A percentile compares a stretch with the other conserved stretches of the same genome.
Evolutionary conservation across 2,329 filamentous ascomycete genomes (phyloP).

Genomic region (Pestalotiopsis sp.): DNA sequence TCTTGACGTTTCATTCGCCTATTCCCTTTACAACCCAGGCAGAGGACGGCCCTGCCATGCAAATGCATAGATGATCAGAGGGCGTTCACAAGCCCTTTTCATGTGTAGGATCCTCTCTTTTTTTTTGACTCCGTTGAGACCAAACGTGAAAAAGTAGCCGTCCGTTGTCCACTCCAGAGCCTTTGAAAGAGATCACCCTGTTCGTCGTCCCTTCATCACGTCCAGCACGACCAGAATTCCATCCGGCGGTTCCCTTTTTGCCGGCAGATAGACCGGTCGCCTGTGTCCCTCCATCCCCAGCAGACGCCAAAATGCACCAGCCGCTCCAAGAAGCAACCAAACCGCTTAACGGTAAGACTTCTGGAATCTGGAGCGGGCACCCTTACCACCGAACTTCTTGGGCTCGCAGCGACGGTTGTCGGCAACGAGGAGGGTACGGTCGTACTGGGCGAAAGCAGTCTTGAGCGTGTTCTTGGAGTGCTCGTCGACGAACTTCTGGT

Average conservation of each 20-base stretch:
- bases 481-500: slow-evolving; percentile 99
- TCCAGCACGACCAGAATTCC: slow-evolving; percentile 10
- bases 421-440: slow-evolving; percentile 95
- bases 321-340: slow-evolving; percentile 16
- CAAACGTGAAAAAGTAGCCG: slow-evolving; percentile 24
- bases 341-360: slow-evolving; percentile 93
- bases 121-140: slow-evolving; percentile 35
- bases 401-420: slow-evolving; percentile 99
- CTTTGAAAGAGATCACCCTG: slow-evolving; percentile 3
- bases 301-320: slow-evolving; percentile 16
- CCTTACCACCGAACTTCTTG: slow-evolving; percentile 95
- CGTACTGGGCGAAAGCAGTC: slow-evolving; percentile 93
- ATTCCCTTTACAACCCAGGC: slow-evolving; percentile 51
- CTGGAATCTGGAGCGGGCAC: slow-evolving; percentile 96
- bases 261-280: background rate
- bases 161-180: slow-evolving; percentile 23
- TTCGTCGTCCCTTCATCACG: slow-evolving; percentile 16
- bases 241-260: slow-evolving; percentile 5
- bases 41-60: slow-evolving; percentile 43
- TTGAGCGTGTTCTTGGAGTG: slow-evolving; percentile 99
- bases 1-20: slow-evolving; percentile 53
- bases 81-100: slow-evolving; percentile 30
- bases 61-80: slow-evolving; percentile 46
- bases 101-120: slow-evolving; percentile 31
- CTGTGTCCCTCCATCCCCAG: slow-evolving; percentile 8